Conservation (phyloP, 352 stramenopile genomes). For the Globisporangium perplexum region DNA sequence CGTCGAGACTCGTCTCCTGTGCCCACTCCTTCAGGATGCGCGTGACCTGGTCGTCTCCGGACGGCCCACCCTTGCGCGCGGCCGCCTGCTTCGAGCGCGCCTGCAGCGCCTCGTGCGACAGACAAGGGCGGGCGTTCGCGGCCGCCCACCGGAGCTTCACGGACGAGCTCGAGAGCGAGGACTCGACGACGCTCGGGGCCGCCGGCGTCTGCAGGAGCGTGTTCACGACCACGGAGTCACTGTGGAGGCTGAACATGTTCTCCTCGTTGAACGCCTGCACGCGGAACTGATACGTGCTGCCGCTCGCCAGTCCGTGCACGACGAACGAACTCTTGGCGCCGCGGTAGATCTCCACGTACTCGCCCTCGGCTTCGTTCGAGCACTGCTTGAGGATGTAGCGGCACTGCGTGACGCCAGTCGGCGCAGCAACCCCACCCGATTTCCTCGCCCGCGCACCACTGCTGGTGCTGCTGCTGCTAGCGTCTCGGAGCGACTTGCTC, state of each 20-base stretch:
- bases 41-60: conserved; percentile 55
- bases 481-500: conserved; percentile 8
- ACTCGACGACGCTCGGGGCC: conserved; percentile 35
- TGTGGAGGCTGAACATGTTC: conserved; percentile 59
- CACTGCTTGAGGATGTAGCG: conserved; percentile 88
- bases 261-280: conserved; percentile 84
- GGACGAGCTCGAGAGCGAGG: conserved; percentile 7
- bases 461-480: neutral
- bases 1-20: conserved; percentile 70
- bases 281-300: conserved; percentile 86
- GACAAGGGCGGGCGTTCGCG: conserved; percentile 30
- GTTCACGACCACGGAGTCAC: conserved; percentile 72
- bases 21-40: conserved; percentile 83
- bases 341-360: conserved; percentile 86
- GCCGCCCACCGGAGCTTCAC: conserved; percentile 54
- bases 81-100: conserved; percentile 20
- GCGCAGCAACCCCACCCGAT: neutral
- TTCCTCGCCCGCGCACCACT: neutral
- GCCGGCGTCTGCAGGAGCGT: conserved; percentile 74
- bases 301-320: conserved; percentile 74
- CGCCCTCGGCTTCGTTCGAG: conserved; percentile 61
- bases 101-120: conserved; percentile 49
- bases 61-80: conserved; percentile 17
- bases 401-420: conserved; percentile 19
- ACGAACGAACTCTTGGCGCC: conserved; percentile 60